These are phyloP conservation scores for Solanum hybrid DNA, from an alignment of 305 asterid species.

Conservation along the genomic window DNA sequence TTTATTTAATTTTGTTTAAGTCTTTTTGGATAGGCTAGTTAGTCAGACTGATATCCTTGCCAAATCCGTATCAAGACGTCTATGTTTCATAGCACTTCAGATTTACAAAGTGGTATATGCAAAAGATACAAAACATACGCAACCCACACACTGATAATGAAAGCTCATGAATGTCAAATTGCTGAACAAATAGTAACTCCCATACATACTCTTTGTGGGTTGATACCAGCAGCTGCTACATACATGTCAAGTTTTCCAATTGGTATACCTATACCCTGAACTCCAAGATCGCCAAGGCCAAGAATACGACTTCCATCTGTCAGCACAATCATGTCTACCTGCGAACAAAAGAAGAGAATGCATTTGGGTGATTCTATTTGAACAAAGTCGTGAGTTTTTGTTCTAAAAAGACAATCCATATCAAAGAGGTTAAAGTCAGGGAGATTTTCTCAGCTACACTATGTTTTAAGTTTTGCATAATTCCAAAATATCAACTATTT, in stretches of 20 bases:
- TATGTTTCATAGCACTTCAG: neutral
- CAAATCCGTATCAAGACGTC: neutral
- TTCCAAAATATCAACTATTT: neutral
- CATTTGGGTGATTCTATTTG: neutral
- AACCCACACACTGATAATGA: neutral
- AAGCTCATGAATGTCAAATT: neutral
- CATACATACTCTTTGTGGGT: constrained; percentile 82
- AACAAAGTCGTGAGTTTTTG: neutral
- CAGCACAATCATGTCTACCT: constrained; percentile 98
- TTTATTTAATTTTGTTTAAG: neutral
- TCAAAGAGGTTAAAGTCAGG: neutral
- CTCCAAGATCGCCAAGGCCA: constrained; percentile 99
- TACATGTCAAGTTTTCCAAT: constrained; percentile 98
- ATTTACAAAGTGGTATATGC: neutral
- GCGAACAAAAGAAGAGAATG: constrained; percentile 10
- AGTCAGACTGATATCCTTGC: neutral
- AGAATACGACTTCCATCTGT: constrained; percentile 99
- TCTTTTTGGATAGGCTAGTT: neutral
- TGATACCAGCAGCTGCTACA: constrained; percentile 99
- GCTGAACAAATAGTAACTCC: constrained; percentile 2
- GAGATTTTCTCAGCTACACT: neutral
- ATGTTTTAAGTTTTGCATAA: neutral
- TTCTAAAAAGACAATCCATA: neutral
- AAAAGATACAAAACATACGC: neutral
- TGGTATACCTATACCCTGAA: constrained; percentile 98